Conservation (phyloP, 2,329 filamentous ascomycete genomes). For the Xylariaceae sp. region DNA sequence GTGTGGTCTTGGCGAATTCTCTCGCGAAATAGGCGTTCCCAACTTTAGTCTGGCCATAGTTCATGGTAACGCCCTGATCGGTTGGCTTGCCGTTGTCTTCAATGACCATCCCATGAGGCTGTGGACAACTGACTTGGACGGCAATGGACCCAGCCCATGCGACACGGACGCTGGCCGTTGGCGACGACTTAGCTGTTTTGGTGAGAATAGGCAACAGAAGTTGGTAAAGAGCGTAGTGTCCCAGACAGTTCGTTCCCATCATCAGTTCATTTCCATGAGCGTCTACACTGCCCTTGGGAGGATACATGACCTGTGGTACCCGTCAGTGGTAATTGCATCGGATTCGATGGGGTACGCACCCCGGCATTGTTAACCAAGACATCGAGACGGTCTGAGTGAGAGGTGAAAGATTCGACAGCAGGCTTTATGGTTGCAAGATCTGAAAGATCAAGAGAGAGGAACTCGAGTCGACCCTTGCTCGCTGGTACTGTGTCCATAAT, state of each 20-base stretch:
- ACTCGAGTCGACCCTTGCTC: conserved; percentile 35
- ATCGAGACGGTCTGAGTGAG: conserved; percentile 35
- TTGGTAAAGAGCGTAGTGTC: conserved; percentile 24
- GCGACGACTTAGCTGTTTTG: conserved; percentile 15
- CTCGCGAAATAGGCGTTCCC: conserved; percentile 22
- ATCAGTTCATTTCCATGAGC: conserved; percentile 32
- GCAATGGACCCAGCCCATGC: conserved; percentile 13
- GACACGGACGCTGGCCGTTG: conserved; percentile 16
- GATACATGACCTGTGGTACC: conserved; percentile 22
- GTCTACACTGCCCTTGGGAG: conserved; percentile 20
- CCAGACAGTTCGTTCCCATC: conserved; percentile 31
- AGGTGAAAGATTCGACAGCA: conserved; percentile 35
- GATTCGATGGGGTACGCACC: conserved; percentile 18
- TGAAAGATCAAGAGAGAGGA: conserved; percentile 37
- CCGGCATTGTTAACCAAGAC: conserved; percentile 41
- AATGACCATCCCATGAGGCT: conserved; percentile 17
- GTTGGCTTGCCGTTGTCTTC: conserved; percentile 9
- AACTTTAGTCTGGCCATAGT: conserved; percentile 23
- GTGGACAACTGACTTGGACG: conserved; percentile 10
- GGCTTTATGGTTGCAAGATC: conserved; percentile 39
- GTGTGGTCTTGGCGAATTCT: conserved; percentile 18
- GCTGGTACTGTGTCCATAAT: conserved; percentile 29
- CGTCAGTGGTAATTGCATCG: background rate
- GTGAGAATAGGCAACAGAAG: conserved; percentile 15
- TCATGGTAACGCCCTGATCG: background rate